phyloP scores from a whole-genome alignment of 1,284 basidiomycete genomes.

The Amylostereum chailletii region DNA sequence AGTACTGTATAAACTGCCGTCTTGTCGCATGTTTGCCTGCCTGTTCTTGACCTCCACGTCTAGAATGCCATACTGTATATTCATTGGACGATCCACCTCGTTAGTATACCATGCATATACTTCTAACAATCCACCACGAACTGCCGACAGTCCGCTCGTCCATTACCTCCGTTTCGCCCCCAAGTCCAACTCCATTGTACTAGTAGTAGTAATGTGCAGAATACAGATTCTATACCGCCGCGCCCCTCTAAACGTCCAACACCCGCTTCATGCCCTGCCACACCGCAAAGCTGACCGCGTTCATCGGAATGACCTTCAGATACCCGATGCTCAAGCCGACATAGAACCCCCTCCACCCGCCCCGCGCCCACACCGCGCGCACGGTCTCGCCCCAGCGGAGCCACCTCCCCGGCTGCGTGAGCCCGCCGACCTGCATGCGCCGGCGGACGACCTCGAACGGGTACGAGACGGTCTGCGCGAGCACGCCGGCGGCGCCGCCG shows the following conservation, averaged over 20 bases:
- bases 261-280: constrained; percentile 69
- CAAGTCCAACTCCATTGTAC: too few species aligned
- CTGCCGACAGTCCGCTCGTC: too few species aligned
- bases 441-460: constrained; percentile 94
- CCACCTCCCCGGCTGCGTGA: constrained; percentile 71
- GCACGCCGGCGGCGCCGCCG: constrained; percentile 86
- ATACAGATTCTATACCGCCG: background rate
- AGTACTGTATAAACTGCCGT: too few species aligned
- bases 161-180: too few species aligned
- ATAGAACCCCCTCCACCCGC: constrained; percentile 87
- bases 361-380: constrained; percentile 53
- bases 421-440: constrained; percentile 93
- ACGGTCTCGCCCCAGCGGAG: constrained; percentile 77
- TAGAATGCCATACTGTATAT: too few species aligned
- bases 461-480: constrained; percentile 89
- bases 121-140: too few species aligned
- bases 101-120: too few species aligned
- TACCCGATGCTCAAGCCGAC: constrained; percentile 92
- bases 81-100: too few species aligned
- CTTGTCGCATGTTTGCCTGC: too few species aligned
- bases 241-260: constrained; percentile 32
- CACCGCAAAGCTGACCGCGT: constrained; percentile 70
- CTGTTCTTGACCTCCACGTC: too few species aligned
- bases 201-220: background rate
- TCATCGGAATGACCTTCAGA: constrained; percentile 97